Evolutionary conservation across 306 rosid genomes (phyloP).

Genomic region (Malus orientalis): DNA sequence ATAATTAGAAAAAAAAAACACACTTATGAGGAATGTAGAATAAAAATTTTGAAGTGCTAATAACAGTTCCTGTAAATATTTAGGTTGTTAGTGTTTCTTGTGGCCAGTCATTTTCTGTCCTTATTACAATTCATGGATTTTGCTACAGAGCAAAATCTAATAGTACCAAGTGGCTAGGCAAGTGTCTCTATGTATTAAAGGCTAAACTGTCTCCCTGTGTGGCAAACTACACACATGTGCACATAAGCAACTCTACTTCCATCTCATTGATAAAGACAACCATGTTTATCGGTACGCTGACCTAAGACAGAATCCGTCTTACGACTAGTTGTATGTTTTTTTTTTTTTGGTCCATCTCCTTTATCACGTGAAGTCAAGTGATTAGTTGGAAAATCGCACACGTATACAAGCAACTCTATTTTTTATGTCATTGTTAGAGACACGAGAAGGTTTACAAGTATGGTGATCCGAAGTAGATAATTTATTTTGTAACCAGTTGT

Average conservation of each 20-base stretch:
- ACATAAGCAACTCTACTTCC: conserved; percentile 41
- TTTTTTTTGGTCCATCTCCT: no score
- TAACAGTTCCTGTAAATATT: neutral
- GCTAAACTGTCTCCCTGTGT: conserved; percentile 24
- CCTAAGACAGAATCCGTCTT: no score
- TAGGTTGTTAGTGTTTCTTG: conserved; percentile 23
- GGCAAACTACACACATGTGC: neutral
- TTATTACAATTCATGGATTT: conserved; percentile 24
- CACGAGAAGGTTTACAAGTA: neutral
- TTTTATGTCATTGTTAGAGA: neutral
- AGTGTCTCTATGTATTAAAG: conserved; percentile 21
- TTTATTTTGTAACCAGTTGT: no score
- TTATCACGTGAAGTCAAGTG: no score
- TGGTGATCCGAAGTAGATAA: neutral
- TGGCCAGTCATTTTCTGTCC: conserved; percentile 32
- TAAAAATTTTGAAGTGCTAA: no score
- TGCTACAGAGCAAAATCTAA: conserved; percentile 24
- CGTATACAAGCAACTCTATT: no score
- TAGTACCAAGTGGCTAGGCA: conserved; percentile 31
- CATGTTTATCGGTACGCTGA: conserved; percentile 26
- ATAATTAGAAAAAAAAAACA: no score
- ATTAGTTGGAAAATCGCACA: neutral
- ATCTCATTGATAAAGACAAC: conserved; percentile 54
- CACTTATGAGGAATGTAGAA: no score
- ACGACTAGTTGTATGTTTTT: no score